A percentile compares a stretch with the other conserved stretches of the same genome.
Evolutionary conservation across 192 early-diverging fungal species (phyloP).

Genomic region (Gamsiella multidivaricata): DNA sequence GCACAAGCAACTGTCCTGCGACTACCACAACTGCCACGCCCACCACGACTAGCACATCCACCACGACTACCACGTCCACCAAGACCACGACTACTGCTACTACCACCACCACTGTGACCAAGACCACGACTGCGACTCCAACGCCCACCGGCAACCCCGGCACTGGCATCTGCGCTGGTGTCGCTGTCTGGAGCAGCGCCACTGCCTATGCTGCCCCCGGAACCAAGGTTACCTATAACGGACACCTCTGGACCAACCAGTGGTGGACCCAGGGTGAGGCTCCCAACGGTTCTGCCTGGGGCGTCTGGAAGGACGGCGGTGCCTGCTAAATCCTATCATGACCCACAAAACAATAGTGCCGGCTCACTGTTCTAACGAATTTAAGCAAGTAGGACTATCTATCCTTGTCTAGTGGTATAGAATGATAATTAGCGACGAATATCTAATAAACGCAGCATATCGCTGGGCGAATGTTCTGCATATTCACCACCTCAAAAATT

Average conservation of each 20-base stretch:
- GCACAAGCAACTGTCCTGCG: slow-evolving; percentile 22
- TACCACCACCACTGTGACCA: not conserved
- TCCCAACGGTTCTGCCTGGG: slow-evolving; percentile 18
- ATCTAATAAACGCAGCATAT: no score
- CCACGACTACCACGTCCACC: not conserved
- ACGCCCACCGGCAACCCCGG: not conserved
- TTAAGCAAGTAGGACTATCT: no score
- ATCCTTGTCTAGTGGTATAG: no score
- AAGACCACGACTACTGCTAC: slow-evolving; percentile 5
- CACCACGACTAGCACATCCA: not conserved
- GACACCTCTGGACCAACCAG: slow-evolving; percentile 36
- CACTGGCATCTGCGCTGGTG: slow-evolving; percentile 25
- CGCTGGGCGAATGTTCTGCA: no score
- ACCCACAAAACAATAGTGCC: slow-evolving; percentile 7
- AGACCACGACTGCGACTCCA: not conserved
- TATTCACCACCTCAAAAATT: no score
- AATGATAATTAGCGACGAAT: no score
- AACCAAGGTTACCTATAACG: slow-evolving; percentile 42
- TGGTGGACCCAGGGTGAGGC: slow-evolving; percentile 48
- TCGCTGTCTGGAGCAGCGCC: slow-evolving; percentile 38
- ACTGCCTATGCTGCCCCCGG: slow-evolving; percentile 19
- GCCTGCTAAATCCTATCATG: slow-evolving; percentile 11
- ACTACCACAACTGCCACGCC: not conserved
- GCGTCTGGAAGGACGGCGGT: slow-evolving; percentile 34
- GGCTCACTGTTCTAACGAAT: no score